phyloP scores from a whole-genome alignment of 106 monocot genomes.

The Dendrobium chrysotoxum region DNA sequence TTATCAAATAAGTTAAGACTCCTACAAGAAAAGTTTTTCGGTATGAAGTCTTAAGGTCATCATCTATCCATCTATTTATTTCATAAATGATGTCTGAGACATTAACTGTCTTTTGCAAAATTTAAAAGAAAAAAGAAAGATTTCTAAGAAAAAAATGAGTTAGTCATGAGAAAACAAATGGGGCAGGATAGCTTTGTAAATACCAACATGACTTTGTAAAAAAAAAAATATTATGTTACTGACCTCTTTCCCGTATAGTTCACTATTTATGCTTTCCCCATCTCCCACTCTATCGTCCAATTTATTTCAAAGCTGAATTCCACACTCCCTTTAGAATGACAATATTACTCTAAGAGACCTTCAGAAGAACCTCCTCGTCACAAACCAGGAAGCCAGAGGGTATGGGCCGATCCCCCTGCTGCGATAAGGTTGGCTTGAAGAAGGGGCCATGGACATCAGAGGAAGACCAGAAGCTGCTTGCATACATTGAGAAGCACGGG shows the following conservation, averaged over 20 bases:
- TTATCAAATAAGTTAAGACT: too few relatives aligned
- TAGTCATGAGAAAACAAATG: not conserved
- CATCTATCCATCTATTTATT: too few relatives aligned
- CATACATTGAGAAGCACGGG: conserved; percentile 21
- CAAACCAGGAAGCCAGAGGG: not conserved
- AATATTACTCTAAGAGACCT: not conserved
- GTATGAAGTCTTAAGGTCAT: too few relatives aligned
- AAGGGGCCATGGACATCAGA: conserved; percentile 24
- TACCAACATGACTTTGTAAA: not conserved
- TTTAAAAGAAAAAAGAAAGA: not conserved
- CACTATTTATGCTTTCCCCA: conserved; percentile 8
- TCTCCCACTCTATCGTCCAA: not conserved
- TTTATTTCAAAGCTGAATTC: not conserved
- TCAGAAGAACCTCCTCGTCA: not conserved
- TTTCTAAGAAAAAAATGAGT: too few relatives aligned
- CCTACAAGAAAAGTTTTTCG: too few relatives aligned
- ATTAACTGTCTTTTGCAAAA: not conserved
- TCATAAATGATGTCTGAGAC: too few relatives aligned
- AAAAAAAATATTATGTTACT: not conserved
- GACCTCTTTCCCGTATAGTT: not conserved
- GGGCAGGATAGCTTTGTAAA: not conserved
- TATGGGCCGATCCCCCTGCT: conserved; percentile 20
- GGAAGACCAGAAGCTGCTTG: conserved; percentile 23
- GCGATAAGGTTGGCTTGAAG: conserved; percentile 21
- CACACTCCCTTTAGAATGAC: not conserved